Percentiles rank a stretch among this genome's conserved stretches.
Conservation (phyloP, 1,139 yeast species). For the Hanseniaspora uvarum region DNA sequence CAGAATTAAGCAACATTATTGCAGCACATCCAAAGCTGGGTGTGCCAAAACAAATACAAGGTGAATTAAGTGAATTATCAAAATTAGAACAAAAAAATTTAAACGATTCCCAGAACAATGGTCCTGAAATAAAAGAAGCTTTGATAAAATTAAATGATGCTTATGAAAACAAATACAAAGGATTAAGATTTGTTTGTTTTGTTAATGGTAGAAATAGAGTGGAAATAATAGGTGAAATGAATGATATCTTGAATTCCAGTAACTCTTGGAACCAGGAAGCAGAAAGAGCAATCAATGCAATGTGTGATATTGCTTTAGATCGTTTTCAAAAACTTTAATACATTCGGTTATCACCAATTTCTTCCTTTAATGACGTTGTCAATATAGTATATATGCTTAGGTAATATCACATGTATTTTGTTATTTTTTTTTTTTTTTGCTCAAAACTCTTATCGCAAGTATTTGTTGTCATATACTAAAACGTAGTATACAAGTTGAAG, state of each 20-base stretch:
- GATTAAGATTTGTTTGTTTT: constrained; percentile 78
- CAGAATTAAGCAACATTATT: constrained; percentile 42
- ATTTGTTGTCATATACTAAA: too few species aligned
- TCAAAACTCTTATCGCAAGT: neutral
- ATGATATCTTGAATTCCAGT: constrained; percentile 38
- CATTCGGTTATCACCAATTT: too few species aligned
- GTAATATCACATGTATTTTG: neutral
- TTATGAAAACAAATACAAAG: constrained; percentile 68
- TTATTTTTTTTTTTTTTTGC: neutral
- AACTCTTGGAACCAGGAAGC: constrained; percentile 39
- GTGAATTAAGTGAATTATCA: constrained; percentile 51
- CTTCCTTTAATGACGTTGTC: too few species aligned
- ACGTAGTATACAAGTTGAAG: too few species aligned
- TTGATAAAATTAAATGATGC: constrained; percentile 45
- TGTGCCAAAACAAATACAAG: constrained; percentile 38
- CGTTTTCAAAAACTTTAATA: constrained; percentile 42
- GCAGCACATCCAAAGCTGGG: constrained; percentile 91
- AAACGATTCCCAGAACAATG: constrained; percentile 29
- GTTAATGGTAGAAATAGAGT: constrained; percentile 71
- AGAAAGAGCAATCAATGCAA: constrained; percentile 60
- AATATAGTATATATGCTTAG: too few species aligned
- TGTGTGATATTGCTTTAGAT: constrained; percentile 84
- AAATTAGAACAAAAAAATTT: constrained; percentile 60
- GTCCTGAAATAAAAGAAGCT: constrained; percentile 39
- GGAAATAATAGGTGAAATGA: constrained; percentile 59